Percentiles rank a stretch among this genome's conserved stretches.
phyloP scores from a whole-genome alignment of 768 basidiomycete genomes.

The Suillus bovinus region DNA sequence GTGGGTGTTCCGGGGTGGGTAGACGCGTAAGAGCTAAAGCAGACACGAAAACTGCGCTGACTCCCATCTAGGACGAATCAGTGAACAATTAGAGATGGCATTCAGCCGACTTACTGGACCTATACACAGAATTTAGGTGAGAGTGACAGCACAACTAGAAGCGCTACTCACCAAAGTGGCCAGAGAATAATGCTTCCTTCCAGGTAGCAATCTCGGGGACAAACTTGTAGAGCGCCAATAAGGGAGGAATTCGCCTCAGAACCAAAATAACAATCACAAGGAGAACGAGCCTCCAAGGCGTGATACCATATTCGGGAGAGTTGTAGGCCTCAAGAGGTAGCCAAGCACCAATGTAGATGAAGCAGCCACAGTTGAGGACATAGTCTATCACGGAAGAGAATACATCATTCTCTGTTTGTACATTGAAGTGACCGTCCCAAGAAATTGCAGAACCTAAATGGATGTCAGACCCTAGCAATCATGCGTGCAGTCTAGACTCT shows the following conservation, averaged over 20 bases:
- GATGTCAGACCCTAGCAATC: slow-evolving; percentile 4
- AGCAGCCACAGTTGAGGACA: slow-evolving; percentile 77
- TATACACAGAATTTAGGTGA: slow-evolving; percentile 19
- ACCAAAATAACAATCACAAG: slow-evolving; percentile 68
- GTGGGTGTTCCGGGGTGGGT: slow-evolving; percentile 57
- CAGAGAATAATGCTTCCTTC: slow-evolving; percentile 86
- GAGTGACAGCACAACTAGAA: background rate
- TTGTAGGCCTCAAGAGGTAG: slow-evolving; percentile 65
- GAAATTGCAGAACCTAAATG: slow-evolving; percentile 80
- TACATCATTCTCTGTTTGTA: slow-evolving; percentile 77
- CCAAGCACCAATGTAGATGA: slow-evolving; percentile 89
- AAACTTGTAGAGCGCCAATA: slow-evolving; percentile 77
- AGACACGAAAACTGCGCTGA: slow-evolving; percentile 87
- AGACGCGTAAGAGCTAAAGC: slow-evolving; percentile 67
- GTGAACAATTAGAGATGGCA: background rate
- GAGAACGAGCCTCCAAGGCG: slow-evolving; percentile 68
- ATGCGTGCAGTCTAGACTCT: slow-evolving; percentile 11
- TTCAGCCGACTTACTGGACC: slow-evolving; percentile 49
- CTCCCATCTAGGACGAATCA: slow-evolving; percentile 68
- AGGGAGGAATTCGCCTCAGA: slow-evolving; percentile 77
- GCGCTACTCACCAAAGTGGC: slow-evolving; percentile 74
- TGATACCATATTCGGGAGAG: slow-evolving; percentile 55
- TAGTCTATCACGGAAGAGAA: slow-evolving; percentile 93
- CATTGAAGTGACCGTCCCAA: slow-evolving; percentile 86
- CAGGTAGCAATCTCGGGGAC: slow-evolving; percentile 86